A percentile compares a stretch with the other conserved stretches of the same genome.
Evolutionary conservation across 1,284 basidiomycete species (phyloP).

Genomic region (Kalmanozyma brasiliensis): DNA sequence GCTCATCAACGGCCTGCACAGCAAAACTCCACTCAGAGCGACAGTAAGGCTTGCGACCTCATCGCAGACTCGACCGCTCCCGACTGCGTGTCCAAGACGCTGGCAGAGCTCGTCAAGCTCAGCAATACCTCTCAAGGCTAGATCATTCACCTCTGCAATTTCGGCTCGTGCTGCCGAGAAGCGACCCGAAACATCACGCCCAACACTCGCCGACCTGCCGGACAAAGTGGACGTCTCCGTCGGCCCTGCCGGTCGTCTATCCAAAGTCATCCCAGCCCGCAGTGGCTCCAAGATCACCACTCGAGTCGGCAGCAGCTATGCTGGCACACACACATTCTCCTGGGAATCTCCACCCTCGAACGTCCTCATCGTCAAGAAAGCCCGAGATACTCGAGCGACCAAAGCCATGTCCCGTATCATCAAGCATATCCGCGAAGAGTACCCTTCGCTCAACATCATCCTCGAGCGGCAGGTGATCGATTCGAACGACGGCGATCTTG

Average conservation of each 20-base stretch:
- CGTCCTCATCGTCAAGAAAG: slow-evolving; percentile 71
- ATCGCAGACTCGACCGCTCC: not conserved
- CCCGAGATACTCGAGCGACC: slow-evolving; percentile 69
- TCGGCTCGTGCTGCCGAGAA: slow-evolving; percentile 19
- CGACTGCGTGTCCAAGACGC: too few species aligned
- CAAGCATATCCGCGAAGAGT: slow-evolving; percentile 67
- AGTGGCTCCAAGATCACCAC: slow-evolving; percentile 55
- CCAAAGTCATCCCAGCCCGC: slow-evolving; percentile 52
- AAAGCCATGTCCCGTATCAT: slow-evolving; percentile 69
- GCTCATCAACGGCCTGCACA: not conserved
- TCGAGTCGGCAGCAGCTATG: slow-evolving; percentile 57
- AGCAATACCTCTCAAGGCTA: not conserved
- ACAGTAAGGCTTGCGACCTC: slow-evolving; percentile 1
- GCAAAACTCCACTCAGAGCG: not conserved
- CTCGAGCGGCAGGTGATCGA: slow-evolving; percentile 75
- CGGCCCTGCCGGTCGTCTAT: slow-evolving; percentile 55
- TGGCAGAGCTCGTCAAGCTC: not conserved
- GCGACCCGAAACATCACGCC: slow-evolving; percentile 14
- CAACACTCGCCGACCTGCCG: slow-evolving; percentile 34
- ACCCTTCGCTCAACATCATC: slow-evolving; percentile 79
- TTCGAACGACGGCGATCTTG: slow-evolving; percentile 73
- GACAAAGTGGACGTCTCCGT: slow-evolving; percentile 58
- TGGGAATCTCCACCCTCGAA: slow-evolving; percentile 67
- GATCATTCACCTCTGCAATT: not conserved
- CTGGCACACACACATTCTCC: slow-evolving; percentile 64